Conservation (phyloP, 768 basidiomycete genomes). For the Pleurotus cornucopiae region DNA sequence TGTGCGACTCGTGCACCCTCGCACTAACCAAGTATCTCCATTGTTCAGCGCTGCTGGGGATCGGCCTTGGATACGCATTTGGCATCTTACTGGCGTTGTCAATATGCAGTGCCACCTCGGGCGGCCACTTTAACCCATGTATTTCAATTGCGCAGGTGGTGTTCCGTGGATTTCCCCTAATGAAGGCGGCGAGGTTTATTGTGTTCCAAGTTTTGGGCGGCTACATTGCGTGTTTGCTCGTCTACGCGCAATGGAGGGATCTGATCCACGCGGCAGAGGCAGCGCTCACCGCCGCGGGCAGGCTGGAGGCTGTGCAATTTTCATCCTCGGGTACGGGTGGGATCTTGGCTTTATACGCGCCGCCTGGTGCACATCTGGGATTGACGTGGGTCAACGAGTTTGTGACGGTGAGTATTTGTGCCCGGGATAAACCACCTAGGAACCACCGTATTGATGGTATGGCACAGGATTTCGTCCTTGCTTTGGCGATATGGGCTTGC, state of each 20-base stretch:
- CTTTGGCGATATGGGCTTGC: constrained; percentile 45
- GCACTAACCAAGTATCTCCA: too few species aligned
- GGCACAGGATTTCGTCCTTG: constrained; percentile 42
- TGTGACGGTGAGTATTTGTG: constrained; percentile 36
- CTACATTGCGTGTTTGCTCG: constrained; percentile 54
- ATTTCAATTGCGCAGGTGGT: constrained; percentile 50
- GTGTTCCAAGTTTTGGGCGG: constrained; percentile 62
- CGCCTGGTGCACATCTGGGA: constrained; percentile 38
- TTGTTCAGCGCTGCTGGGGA: constrained; percentile 44
- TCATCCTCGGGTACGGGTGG: constrained; percentile 45
- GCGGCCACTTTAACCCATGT: constrained; percentile 65
- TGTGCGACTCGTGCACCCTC: neutral
- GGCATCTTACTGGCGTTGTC: constrained; percentile 58
- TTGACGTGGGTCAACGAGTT: constrained; percentile 54
- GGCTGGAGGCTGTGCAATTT: constrained; percentile 23
- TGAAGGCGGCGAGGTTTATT: constrained; percentile 59
- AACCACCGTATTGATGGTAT: too few species aligned
- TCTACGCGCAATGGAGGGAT: constrained; percentile 62
- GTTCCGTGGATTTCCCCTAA: constrained; percentile 50
- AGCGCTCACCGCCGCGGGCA: constrained; percentile 19
- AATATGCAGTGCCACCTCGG: constrained; percentile 49
- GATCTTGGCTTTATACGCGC: constrained; percentile 47
- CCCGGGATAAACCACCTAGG: too few species aligned
- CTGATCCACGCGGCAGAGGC: constrained; percentile 35
- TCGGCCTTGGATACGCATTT: constrained; percentile 54